Percentiles rank a stretch among this genome's conserved stretches.
Conservation (phyloP, 371 early-diverging fungal species). For the Polyrhizophydium stewartii region DNA sequence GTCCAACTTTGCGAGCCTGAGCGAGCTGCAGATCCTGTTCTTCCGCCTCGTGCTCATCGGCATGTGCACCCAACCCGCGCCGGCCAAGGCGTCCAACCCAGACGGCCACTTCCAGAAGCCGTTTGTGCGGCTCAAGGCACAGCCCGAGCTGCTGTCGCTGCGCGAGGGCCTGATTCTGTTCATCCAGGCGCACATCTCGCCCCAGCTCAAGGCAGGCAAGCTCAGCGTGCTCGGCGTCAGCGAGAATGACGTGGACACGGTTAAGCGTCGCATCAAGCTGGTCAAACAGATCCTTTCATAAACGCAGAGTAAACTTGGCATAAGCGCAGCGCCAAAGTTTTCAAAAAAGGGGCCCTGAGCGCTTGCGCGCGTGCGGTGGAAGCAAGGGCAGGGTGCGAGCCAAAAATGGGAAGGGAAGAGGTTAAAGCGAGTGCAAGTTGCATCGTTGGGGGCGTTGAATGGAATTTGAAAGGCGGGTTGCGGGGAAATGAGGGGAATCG, state of each 20-base stretch:
- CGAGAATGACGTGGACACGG: not conserved
- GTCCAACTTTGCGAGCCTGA: slow-evolving; percentile 16
- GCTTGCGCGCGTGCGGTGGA: too few species aligned
- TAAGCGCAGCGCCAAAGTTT: too few species aligned
- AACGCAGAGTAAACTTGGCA: too few species aligned
- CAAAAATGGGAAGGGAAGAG: too few species aligned
- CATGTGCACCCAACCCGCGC: slow-evolving; percentile 11
- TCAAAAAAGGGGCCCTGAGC: too few species aligned
- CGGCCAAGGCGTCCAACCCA: not conserved
- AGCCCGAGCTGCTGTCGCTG: slow-evolving; percentile 17
- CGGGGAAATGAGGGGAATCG: too few species aligned
- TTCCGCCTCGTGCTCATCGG: slow-evolving; percentile 20
- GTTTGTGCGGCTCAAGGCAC: not conserved
- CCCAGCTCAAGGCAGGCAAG: not conserved
- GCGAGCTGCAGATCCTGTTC: slow-evolving; percentile 18
- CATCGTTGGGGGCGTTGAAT: too few species aligned
- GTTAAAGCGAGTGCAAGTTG: too few species aligned
- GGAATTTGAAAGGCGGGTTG: too few species aligned
- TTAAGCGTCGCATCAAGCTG: not conserved
- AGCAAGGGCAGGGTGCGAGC: too few species aligned
- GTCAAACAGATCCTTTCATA: not conserved
- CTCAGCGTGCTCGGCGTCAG: not conserved
- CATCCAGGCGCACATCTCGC: slow-evolving; percentile 21
- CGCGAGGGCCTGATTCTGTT: slow-evolving; percentile 34
- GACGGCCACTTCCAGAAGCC: slow-evolving; percentile 6